These are phyloP conservation scores for Cenococcum geophilum DNA, from an alignment of 495 filamentous ascomycete genomes.

Conservation along the genomic window DNA sequence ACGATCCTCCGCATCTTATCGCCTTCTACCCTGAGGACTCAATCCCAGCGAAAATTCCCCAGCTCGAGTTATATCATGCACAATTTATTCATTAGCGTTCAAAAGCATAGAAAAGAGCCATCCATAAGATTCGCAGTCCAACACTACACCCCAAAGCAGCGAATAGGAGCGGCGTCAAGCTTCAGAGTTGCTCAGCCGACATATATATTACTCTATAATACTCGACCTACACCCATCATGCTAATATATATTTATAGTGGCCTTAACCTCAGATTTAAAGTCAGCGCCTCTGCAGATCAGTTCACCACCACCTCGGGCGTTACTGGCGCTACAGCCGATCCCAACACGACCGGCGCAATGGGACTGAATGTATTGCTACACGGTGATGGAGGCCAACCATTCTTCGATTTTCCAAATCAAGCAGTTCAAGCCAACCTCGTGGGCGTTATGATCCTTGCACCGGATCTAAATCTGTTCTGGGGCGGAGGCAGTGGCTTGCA, in stretches of 20 bases:
- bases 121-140: too few species aligned
- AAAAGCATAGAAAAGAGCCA: too few species aligned
- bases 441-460: constrained; percentile 46
- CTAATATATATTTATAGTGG: constrained; percentile 32
- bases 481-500: constrained; percentile 44
- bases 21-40: too few species aligned
- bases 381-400: constrained; percentile 52
- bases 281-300: constrained; percentile 44
- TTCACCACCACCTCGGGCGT: constrained; percentile 42
- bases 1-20: constrained; percentile 11
- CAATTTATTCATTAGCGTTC: too few species aligned
- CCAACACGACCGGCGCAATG: constrained; percentile 34
- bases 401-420: constrained; percentile 52
- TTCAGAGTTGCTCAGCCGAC: neutral
- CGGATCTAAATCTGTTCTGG: constrained; percentile 48
- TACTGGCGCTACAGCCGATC: constrained; percentile 35
- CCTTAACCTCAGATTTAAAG: constrained; percentile 44
- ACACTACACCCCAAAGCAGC: too few species aligned
- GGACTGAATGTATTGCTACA: constrained; percentile 48
- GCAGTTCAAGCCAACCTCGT: constrained; percentile 43
- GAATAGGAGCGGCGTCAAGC: too few species aligned
- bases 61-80: too few species aligned
- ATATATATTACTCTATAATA: neutral
- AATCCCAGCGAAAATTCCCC: too few species aligned
- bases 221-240: constrained; percentile 4